Evolutionary conservation across 805 yeast species (phyloP).

Genomic region (Teunomyces atbi): DNA sequence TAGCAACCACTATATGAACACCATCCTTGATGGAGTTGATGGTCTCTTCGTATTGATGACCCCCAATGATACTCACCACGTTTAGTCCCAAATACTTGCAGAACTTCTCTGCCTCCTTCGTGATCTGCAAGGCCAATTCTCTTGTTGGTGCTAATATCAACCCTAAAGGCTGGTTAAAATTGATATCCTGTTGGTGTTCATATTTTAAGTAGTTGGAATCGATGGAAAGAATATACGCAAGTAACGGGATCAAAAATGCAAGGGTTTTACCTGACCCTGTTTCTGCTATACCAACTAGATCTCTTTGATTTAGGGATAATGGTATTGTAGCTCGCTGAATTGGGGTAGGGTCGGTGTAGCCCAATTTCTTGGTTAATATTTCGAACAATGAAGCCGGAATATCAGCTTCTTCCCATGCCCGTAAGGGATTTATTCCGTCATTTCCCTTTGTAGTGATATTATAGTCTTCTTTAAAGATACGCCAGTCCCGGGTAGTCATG

Average conservation of each 20-base stretch:
- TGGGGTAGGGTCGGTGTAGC: constrained; percentile 75
- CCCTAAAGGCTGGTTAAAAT: constrained; percentile 68
- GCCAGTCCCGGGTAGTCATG: constrained; percentile 88
- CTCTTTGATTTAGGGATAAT: constrained; percentile 54
- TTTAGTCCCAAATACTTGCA: constrained; percentile 39
- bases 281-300: constrained; percentile 87
- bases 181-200: constrained; percentile 45
- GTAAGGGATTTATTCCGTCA: constrained; percentile 54
- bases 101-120: constrained; percentile 59
- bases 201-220: constrained; percentile 31
- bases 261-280: constrained; percentile 97
- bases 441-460: constrained; percentile 56
- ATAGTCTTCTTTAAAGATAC: constrained; percentile 77
- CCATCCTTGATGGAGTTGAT: constrained; percentile 57
- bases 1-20: constrained; percentile 82
- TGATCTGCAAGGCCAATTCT: constrained; percentile 88
- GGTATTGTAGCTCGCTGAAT: constrained; percentile 91
- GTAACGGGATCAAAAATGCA: constrained; percentile 73
- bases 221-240: constrained; percentile 46
- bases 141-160: constrained; percentile 88
- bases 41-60: constrained; percentile 79
- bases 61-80: constrained; percentile 78
- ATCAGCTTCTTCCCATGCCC: constrained; percentile 69
- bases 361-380: constrained; percentile 34
- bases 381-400: constrained; percentile 38